Base-by-base conservation (phyloP, 768 basidiomycete species). In the Tulasnella sp. region DNA sequence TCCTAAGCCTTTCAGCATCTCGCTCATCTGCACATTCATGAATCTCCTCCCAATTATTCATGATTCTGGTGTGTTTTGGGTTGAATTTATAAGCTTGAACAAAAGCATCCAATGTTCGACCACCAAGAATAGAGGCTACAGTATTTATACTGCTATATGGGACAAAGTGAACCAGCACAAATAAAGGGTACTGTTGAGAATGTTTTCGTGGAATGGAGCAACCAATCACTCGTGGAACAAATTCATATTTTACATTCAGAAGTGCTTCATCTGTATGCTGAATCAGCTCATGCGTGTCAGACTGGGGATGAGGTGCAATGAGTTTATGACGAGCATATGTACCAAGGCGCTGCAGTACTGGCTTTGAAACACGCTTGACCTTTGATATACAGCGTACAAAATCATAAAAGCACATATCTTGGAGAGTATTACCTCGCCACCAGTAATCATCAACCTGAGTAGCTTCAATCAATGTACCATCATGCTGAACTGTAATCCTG, bases 1-100 rank as follows among this genome's bases (percentile, higher is more conserved):
- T 85, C 37, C 60, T 37, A 0, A 85, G 64, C 20, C 83, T 40
- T 34, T 86, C 86, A n/a, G 86, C 85, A 82, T 87, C 86, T 28
- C 84, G 58, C 73, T 84, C 83, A 84, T 87, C 86, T 64, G 85
- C 83, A 80, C 86, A 86, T 77, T 86, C 86, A 83, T 86, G 77
- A 0, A 86, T 82, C 24, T 84, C 85, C 54, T 86, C 83, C 86
- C 86, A 86, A 64, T 86, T 86, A 8, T 81, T 75, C 79, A 86
- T 84, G 18, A 86, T 80, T 9, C 11, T 28, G 4, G 11, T 20
- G 11, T 37, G 75, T 4, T 41, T n/a, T 7, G 64, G 14, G 5
- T 48, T 24, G 69, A 82, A 82, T 6, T n/a, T 8, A 24, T 31
- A 76, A 2, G 20, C 20, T 20, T 76, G 20, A 64, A 77, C 50